Percentiles rank a stretch among this genome's conserved stretches.
These are phyloP conservation scores for Aspergillus sclerotioniger DNA, from an alignment of 495 filamentous ascomycete species.

Conservation along the genomic window DNA sequence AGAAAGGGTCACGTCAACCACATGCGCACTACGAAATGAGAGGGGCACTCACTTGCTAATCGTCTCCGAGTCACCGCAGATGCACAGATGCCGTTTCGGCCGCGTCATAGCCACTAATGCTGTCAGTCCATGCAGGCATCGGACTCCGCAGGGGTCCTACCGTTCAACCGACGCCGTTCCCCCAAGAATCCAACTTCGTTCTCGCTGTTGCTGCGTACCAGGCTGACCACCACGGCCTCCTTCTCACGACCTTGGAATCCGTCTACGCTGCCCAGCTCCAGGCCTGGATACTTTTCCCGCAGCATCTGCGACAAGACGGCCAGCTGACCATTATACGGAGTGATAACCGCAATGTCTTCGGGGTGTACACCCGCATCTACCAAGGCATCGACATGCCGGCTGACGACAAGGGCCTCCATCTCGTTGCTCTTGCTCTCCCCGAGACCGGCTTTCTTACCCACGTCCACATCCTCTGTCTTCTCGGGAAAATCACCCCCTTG, in stretches of 20 bases:
- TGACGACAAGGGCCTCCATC: constrained; percentile 81
- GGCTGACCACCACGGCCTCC: constrained; percentile 86
- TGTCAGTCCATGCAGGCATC: constrained; percentile 9
- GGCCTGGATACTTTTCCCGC: constrained; percentile 73
- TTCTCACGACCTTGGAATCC: constrained; percentile 98
- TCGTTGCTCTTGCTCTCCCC: constrained; percentile 93
- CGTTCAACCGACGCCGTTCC: constrained; percentile 91
- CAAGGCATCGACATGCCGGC: constrained; percentile 68
- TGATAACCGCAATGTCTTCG: constrained; percentile 88
- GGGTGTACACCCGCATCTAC: constrained; percentile 74
- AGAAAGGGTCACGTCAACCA: not conserved
- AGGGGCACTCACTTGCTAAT: constrained; percentile 65
- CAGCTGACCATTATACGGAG: constrained; percentile 94
- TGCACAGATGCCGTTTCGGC: constrained; percentile 82
- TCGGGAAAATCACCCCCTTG: constrained; percentile 90
- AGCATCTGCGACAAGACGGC: constrained; percentile 70
- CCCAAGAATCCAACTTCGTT: constrained; percentile 90
- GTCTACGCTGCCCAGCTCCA: constrained; percentile 93
- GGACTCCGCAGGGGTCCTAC: constrained; percentile 37
- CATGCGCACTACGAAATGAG: not conserved
- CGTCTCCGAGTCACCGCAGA: constrained; percentile 92
- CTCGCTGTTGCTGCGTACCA: constrained; percentile 85
- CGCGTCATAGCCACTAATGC: constrained; percentile 89
- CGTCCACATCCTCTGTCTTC: constrained; percentile 49
- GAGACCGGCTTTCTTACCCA: constrained; percentile 50